A percentile compares a stretch with the other conserved stretches of the same genome.
Conservation (phyloP, 108 stramenopile genomes). For the Skeletonema marinoi region DNA sequence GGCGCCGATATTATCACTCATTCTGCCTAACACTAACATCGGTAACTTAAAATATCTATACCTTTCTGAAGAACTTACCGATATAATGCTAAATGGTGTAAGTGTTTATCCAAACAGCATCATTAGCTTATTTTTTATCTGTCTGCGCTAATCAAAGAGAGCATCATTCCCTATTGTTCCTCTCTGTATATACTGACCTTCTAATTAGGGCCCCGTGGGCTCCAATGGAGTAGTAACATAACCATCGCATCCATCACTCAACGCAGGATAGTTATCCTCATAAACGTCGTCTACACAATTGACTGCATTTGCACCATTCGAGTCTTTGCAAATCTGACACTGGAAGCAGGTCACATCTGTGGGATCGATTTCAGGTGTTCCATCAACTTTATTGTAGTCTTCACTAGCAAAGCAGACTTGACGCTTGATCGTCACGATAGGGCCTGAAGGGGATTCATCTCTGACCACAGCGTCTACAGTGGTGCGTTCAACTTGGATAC, state of each 20-base stretch:
- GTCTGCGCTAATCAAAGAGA: too few relatives aligned
- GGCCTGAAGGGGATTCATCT: not conserved
- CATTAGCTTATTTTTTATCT: too few relatives aligned
- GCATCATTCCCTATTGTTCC: too few relatives aligned
- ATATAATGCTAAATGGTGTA: conserved; percentile 3
- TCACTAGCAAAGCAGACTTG: not conserved
- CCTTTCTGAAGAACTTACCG: too few relatives aligned
- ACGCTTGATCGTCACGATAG: not conserved
- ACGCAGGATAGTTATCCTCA: not conserved
- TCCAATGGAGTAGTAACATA: not conserved
- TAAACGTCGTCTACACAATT: not conserved
- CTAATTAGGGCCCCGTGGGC: conserved; percentile 7
- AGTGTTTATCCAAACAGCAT: too few relatives aligned
- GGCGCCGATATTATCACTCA: too few relatives aligned
- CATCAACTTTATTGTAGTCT: not conserved
- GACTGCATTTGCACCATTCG: not conserved
- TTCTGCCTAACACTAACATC: too few relatives aligned
- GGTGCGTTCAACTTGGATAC: not conserved
- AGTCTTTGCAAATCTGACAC: not conserved
- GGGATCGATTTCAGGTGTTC: not conserved
- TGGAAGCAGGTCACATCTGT: not conserved
- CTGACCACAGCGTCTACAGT: not conserved
- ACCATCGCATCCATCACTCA: not conserved
- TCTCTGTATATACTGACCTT: too few relatives aligned
- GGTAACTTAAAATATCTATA: too few relatives aligned